Conservation (phyloP, 805 yeast species). For the Starmerella sirachaensis region DNA sequence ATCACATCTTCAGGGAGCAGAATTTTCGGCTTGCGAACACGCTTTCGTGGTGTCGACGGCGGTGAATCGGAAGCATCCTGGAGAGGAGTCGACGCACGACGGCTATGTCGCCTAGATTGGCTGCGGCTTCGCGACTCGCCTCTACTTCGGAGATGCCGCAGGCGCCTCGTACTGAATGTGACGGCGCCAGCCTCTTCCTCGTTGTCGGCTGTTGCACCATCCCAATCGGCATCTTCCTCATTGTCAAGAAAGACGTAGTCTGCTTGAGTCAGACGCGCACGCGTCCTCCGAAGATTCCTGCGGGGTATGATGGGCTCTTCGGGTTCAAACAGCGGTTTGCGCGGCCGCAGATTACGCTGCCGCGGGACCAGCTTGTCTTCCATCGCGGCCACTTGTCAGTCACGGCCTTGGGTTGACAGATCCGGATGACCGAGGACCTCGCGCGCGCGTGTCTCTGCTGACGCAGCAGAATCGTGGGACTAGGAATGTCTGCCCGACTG, state of each 20-base stretch:
- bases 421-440: too few relatives aligned
- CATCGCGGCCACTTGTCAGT: too few relatives aligned
- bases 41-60: conserved; percentile 1
- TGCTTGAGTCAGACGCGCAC: conserved; percentile 10
- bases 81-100: too few relatives aligned
- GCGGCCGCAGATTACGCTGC: conserved; percentile 18
- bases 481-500: too few relatives aligned
- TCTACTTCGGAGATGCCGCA: not conserved
- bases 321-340: conserved; percentile 9
- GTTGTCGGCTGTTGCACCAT: conserved; percentile 6
- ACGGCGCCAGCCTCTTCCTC: conserved; percentile 10
- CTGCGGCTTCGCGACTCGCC: too few relatives aligned
- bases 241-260: conserved; percentile 14
- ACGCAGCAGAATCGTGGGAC: too few relatives aligned
- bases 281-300: conserved; percentile 7
- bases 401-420: too few relatives aligned
- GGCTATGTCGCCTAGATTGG: too few relatives aligned
- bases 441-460: too few relatives aligned
- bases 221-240: conserved; percentile 17
- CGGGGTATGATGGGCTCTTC: conserved; percentile 4
- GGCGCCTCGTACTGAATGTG: not conserved
- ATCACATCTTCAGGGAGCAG: conserved; percentile 27
- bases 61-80: not conserved
- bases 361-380: conserved; percentile 10
- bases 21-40: conserved; percentile 11